phyloP scores from a whole-genome alignment of 1,284 basidiomycete genomes.

The Tranzscheliella williamsii region DNA sequence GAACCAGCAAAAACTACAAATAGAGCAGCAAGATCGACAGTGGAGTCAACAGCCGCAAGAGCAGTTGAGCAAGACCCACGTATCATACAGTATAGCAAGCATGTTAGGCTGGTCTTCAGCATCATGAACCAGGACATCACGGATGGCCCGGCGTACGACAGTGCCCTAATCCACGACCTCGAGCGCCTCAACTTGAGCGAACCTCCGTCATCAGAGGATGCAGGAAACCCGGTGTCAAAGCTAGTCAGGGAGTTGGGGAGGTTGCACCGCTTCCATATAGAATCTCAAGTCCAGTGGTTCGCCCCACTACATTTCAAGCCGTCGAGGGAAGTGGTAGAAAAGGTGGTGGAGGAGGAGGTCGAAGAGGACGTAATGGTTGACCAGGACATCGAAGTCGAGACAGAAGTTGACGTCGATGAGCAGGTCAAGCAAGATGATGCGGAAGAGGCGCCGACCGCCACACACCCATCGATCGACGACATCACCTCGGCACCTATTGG shows the following conservation, averaged over 20 bases:
- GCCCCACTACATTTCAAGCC: constrained; percentile 85
- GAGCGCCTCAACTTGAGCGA: not conserved
- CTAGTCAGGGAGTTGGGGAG: constrained; percentile 15
- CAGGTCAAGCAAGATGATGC: constrained; percentile 2
- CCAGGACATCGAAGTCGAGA: constrained; percentile 25
- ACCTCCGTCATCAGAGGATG: not conserved
- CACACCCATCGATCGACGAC: not conserved
- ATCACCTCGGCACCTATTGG: no score
- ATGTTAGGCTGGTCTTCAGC: constrained; percentile 53
- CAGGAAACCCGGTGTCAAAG: constrained; percentile 19
- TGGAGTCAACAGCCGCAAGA: not conserved
- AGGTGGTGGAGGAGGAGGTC: constrained; percentile 30
- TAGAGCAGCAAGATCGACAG: no score
- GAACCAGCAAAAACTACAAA: not conserved
- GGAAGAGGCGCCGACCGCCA: not conserved
- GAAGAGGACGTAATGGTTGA: constrained; percentile 20
- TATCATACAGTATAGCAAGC: constrained; percentile 46
- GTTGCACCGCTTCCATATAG: constrained; percentile 86
- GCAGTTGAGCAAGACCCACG: constrained; percentile 31
- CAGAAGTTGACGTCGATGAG: constrained; percentile 6
- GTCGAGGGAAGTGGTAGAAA: constrained; percentile 62
- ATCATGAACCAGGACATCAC: constrained; percentile 54
- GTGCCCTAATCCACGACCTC: constrained; percentile 14
- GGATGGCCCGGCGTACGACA: constrained; percentile 16
- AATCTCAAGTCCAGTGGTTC: constrained; percentile 90